These are phyloP conservation scores for Penicillium egyptiacum DNA, from an alignment of 495 filamentous ascomycete genomes.

Conservation along the genomic window DNA sequence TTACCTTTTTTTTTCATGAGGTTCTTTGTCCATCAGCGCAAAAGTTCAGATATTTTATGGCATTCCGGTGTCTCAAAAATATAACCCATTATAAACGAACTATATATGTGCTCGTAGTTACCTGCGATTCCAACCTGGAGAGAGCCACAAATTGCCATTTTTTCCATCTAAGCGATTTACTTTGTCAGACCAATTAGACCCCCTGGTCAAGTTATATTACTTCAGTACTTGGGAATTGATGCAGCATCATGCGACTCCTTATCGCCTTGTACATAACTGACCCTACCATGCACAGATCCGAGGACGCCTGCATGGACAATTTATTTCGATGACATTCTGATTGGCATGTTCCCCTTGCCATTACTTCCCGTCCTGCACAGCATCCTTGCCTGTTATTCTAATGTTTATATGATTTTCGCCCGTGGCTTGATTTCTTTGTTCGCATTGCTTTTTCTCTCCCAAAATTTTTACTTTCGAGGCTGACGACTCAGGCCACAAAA, in stretches of 20 bases:
- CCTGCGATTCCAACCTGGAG: neutral
- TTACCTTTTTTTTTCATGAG: conserved; percentile 19
- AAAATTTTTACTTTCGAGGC: neutral
- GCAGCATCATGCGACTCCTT: conserved; percentile 13
- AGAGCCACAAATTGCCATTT: neutral
- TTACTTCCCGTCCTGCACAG: conserved; percentile 21
- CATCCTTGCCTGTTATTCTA: conserved; percentile 15
- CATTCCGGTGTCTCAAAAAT: conserved; percentile 14
- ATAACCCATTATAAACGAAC: neutral
- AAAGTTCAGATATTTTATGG: conserved; percentile 30
- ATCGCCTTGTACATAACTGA: neutral
- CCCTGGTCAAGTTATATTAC: neutral
- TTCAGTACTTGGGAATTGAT: neutral
- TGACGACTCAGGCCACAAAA: conserved; percentile 14
- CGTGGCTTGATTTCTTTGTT: conserved; percentile 9
- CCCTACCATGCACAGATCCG: conserved; percentile 5
- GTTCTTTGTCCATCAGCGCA: conserved; percentile 18
- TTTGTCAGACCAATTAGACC: neutral
- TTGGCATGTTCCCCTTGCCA: conserved; percentile 16
- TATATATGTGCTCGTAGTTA: neutral
- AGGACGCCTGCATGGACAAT: conserved; percentile 13
- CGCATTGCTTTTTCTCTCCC: conserved; percentile 4
- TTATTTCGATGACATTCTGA: conserved; percentile 8
- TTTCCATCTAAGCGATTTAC: neutral
- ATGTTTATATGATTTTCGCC: conserved; percentile 3